These are phyloP conservation scores for Astragalus membranaceus DNA, from an alignment of 306 rosid genomes.

Conservation along the genomic window DNA sequence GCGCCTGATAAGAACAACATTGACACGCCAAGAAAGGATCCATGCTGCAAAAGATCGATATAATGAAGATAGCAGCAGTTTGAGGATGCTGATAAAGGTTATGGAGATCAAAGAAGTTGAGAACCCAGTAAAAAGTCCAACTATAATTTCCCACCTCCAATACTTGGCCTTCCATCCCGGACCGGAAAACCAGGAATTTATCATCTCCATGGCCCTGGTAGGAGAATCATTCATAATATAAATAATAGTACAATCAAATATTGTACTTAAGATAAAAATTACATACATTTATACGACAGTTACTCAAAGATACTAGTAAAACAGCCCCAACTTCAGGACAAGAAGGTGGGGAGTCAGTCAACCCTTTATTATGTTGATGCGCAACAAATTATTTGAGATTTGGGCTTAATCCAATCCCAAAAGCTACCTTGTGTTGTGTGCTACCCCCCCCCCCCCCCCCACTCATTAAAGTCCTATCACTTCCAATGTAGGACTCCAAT, in stretches of 20 bases:
- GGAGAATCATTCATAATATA: slow-evolving; percentile 11
- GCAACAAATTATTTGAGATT: too few species aligned
- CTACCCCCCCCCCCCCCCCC: too few species aligned
- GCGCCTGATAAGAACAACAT: slow-evolving; percentile 31
- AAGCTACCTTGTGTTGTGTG: too few species aligned
- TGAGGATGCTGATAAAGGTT: slow-evolving; percentile 37
- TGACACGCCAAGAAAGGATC: slow-evolving; percentile 22
- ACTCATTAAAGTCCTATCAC: too few species aligned
- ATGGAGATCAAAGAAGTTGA: slow-evolving; percentile 66
- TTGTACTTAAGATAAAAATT: neutral
- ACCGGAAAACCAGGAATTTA: slow-evolving; percentile 44
- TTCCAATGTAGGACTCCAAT: too few species aligned
- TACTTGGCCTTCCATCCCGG: slow-evolving; percentile 26
- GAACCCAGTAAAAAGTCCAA: slow-evolving; percentile 61
- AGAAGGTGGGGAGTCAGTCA: neutral
- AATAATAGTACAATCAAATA: slow-evolving; percentile 7
- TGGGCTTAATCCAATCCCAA: too few species aligned
- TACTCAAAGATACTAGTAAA: neutral
- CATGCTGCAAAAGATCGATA: slow-evolving; percentile 19
- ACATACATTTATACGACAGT: too few species aligned
- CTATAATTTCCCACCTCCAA: slow-evolving; percentile 71
- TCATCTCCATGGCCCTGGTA: slow-evolving; percentile 59
- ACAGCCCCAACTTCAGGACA: neutral
- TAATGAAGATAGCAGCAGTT: slow-evolving; percentile 36
- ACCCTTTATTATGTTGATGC: neutral